Percentiles rank a stretch among this genome's conserved stretches.
These are phyloP conservation scores for Guyanaporus albipodus DNA, from an alignment of 768 basidiomycete species.

Conservation along the genomic window DNA sequence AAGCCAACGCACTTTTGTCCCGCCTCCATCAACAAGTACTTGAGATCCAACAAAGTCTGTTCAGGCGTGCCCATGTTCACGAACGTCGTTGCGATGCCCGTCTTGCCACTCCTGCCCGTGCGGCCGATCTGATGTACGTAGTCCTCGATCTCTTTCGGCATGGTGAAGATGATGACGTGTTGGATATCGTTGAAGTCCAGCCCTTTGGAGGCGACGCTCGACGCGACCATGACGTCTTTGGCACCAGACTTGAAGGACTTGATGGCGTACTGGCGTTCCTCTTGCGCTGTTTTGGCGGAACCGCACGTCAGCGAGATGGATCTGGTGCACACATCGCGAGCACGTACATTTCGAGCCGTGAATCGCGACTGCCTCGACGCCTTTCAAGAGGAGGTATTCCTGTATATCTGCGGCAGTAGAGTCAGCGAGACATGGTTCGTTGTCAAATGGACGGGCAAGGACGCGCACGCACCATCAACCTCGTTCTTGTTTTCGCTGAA, in stretches of 20 bases:
- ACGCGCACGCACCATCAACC: slow-evolving; percentile 75
- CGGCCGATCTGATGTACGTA: slow-evolving; percentile 99
- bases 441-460: background rate
- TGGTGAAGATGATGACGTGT: slow-evolving; percentile 97
- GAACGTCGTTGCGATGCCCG: slow-evolving; percentile 98
- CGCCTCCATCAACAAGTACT: slow-evolving; percentile 94
- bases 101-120: slow-evolving; percentile 96
- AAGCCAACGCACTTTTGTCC: slow-evolving; percentile 90
- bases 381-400: slow-evolving; percentile 93
- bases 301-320: background rate
- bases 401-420: slow-evolving; percentile 80
- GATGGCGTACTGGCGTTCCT: slow-evolving; percentile 99
- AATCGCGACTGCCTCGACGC: slow-evolving; percentile 97
- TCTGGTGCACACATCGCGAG: background rate
- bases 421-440: slow-evolving; percentile 1
- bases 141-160: slow-evolving; percentile 99
- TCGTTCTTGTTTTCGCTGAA: slow-evolving; percentile 99
- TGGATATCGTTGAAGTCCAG: slow-evolving; percentile 99
- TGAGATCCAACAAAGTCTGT: slow-evolving; percentile 93
- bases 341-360: slow-evolving; percentile 91
- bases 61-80: slow-evolving; percentile 98
- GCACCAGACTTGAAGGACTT: slow-evolving; percentile 95
- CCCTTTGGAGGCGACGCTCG: slow-evolving; percentile 95
- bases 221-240: slow-evolving; percentile 99
- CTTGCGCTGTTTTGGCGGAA: slow-evolving; percentile 63